phyloP scores from a whole-genome alignment of 495 filamentous ascomycete genomes.

The Aspergillus baeticus region DNA sequence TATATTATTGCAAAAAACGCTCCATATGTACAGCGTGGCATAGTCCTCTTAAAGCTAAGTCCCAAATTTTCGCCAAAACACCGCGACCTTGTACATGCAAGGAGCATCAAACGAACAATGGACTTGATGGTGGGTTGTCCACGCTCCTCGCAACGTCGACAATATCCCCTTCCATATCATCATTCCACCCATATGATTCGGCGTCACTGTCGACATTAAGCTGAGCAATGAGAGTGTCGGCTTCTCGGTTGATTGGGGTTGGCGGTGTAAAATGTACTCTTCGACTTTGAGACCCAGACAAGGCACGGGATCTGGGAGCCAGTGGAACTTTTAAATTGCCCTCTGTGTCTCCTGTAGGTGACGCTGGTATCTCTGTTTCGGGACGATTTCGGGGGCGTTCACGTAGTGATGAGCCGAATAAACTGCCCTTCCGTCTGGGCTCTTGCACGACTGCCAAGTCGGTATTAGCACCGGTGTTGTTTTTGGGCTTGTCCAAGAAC shows the following conservation, averaged over 20 bases:
- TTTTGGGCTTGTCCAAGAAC: not conserved
- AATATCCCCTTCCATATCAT: not conserved
- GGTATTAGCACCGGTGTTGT: not conserved
- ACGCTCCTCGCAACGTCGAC: not conserved
- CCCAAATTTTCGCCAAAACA: too few species aligned
- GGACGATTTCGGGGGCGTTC: not conserved
- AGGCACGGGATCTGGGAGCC: not conserved
- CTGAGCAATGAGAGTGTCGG: not conserved
- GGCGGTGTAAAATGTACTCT: not conserved
- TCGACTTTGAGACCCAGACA: not conserved
- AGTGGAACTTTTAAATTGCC: not conserved
- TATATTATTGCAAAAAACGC: too few species aligned
- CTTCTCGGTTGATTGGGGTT: not conserved
- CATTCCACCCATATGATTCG: constrained; percentile 12
- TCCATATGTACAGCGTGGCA: too few species aligned
- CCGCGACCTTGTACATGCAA: too few species aligned
- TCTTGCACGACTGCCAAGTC: not conserved
- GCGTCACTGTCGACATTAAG: not conserved
- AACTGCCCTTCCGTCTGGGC: not conserved
- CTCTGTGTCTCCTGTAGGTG: not conserved
- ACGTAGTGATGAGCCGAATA: not conserved
- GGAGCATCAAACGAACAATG: not conserved
- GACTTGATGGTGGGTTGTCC: not conserved
- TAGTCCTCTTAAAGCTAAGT: too few species aligned
- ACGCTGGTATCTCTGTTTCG: not conserved